Conservation (phyloP, 2,329 filamentous ascomycete genomes). For the Akanthomyces uredinophilus region DNA sequence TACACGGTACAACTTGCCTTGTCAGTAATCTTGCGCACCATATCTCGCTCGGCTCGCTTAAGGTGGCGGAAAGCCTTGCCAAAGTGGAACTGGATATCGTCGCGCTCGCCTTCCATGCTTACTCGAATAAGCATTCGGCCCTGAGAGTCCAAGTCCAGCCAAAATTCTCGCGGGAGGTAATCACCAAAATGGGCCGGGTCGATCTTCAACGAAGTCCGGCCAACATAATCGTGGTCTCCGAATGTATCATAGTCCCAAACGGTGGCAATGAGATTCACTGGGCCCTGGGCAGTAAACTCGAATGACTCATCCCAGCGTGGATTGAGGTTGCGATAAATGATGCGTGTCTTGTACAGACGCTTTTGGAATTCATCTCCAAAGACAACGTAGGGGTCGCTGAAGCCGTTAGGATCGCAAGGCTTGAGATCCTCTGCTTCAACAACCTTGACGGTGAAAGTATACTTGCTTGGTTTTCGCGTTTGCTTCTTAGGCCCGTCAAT, state of each 20-base stretch:
- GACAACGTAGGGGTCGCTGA: slow-evolving; percentile 95
- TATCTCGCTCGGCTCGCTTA: slow-evolving; percentile 93
- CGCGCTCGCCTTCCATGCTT: slow-evolving; percentile 97
- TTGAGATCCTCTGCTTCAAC: slow-evolving; percentile 97
- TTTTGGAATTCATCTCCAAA: slow-evolving; percentile 97
- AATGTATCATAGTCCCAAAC: slow-evolving; percentile 98
- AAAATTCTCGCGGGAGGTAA: slow-evolving; percentile 92
- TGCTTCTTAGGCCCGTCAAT: slow-evolving; percentile 65
- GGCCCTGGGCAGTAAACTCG: slow-evolving; percentile 87
- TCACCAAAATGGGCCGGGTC: slow-evolving; percentile 96
- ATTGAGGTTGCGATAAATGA: slow-evolving; percentile 84
- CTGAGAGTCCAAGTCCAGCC: slow-evolving; percentile 95
- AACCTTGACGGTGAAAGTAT: slow-evolving; percentile 98
- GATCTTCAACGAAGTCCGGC: slow-evolving; percentile 94
- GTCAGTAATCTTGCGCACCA: slow-evolving; percentile 96
- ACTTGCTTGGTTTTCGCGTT: slow-evolving; percentile 69
- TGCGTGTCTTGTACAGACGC: slow-evolving; percentile 86
- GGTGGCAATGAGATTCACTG: slow-evolving; percentile 91
- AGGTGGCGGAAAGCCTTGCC: slow-evolving; percentile 93
- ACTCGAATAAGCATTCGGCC: slow-evolving; percentile 83
- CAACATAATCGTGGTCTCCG: slow-evolving; percentile 95
- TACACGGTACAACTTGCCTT: slow-evolving; percentile 56
- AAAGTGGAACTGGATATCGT: slow-evolving; percentile 98
- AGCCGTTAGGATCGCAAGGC: slow-evolving; percentile 91
- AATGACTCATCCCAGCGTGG: slow-evolving; percentile 97